Base-by-base conservation (phyloP, 345 rosid species). In the Alliaria petiolata region DNA sequence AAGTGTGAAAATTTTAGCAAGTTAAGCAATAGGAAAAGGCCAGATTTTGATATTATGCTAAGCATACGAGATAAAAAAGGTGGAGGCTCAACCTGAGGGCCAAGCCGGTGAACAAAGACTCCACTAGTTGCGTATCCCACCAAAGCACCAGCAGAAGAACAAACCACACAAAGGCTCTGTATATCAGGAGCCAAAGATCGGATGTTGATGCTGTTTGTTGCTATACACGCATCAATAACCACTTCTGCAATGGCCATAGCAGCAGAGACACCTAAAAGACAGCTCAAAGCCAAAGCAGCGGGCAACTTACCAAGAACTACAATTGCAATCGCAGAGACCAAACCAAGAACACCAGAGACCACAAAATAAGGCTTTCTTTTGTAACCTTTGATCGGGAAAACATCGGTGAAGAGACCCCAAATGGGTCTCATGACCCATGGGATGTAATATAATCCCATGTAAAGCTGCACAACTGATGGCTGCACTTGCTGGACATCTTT, bases 141-240 rank as follows among this genome's bases (percentile, higher is more conserved):
- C 65, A 91, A 69, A 71, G 95, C 86, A 20, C 97, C 95, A n/a
- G 84, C 83, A 40, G 95, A 83, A 22, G 95, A 86, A 74, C 95
- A 91, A 75, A 88, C 60, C 69, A 89, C 85, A 60, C 95, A 91
- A 55, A 88, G 92, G 46, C 87, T 83, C 70, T 91, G 97, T 84
- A 91, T 86, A 76, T 91, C 97, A 16, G 97, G 83, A 11, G 95
- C 92, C 68, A 91, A 69, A 6, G 81, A 64, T 30, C 83, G 67
- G 22, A 82, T 62, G 79, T 80, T 81, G 43, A 91, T 88, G 34
- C 92, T 88, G 65, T 87, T 86, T 49, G 69, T 84, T 10, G 95
- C 97, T 67, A 91, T 84, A 81, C 97, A 87, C 9, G 97, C 97
- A 78, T 91, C 97, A 58, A 89, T 91, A 3, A 85, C 88, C 26